phyloP scores from a whole-genome alignment of 1,139 yeast species.

The Kurtzmaniella natalensis region DNA sequence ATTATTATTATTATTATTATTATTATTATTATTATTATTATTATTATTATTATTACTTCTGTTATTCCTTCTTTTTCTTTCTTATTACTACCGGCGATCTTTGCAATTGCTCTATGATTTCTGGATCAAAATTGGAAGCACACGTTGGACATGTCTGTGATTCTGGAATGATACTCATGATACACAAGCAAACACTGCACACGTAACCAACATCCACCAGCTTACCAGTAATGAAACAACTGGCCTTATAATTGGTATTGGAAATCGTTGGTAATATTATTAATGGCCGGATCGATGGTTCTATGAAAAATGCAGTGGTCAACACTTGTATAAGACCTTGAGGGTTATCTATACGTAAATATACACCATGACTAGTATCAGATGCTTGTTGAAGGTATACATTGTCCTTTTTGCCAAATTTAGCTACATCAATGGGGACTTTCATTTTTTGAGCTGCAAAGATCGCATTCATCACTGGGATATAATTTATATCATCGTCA shows the following conservation, averaged over 20 bases:
- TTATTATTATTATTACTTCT: constrained; percentile 4
- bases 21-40: not conserved
- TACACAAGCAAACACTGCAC: constrained; percentile 92
- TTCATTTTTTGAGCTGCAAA: constrained; percentile 94
- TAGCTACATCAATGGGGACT: constrained; percentile 86
- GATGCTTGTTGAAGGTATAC: constrained; percentile 93
- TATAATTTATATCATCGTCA: constrained; percentile 77
- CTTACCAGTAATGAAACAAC: constrained; percentile 85
- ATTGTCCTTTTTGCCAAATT: constrained; percentile 64
- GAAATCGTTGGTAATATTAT: constrained; percentile 80
- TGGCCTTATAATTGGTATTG: constrained; percentile 89
- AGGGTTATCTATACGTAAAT: constrained; percentile 70
- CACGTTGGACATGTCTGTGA: constrained; percentile 54
- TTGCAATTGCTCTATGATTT: constrained; percentile 35
- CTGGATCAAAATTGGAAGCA: constrained; percentile 49
- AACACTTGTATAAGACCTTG: constrained; percentile 69
- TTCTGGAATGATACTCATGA: constrained; percentile 58
- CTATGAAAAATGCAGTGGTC: constrained; percentile 69
- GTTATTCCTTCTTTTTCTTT: constrained; percentile 29
- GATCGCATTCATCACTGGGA: constrained; percentile 91
- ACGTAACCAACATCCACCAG: constrained; percentile 92
- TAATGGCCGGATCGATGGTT: constrained; percentile 72
- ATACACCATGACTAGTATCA: constrained; percentile 91
- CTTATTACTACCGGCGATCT: constrained; percentile 47
- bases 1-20: too few relatives aligned